A percentile compares a stretch with the other conserved stretches of the same genome.
These are phyloP conservation scores for Neonothopanus nambi DNA, from an alignment of 1,284 basidiomycete genomes.

Conservation along the genomic window DNA sequence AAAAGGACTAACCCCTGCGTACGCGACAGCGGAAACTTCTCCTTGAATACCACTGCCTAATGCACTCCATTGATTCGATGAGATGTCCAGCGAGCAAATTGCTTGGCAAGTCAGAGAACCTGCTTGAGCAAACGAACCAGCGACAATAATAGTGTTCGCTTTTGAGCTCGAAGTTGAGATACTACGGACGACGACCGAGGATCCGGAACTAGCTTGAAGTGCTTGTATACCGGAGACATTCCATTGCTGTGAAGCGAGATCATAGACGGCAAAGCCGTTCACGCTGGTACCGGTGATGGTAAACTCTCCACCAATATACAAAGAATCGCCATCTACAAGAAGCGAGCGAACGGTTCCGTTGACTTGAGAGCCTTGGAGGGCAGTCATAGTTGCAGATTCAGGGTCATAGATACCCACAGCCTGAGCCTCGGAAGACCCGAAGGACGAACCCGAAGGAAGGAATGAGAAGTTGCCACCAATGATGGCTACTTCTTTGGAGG, in stretches of 20 bases:
- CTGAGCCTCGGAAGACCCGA: constrained; percentile 42
- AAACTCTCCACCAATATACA: constrained; percentile 86
- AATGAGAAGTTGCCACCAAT: constrained; percentile 92
- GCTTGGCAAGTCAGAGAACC: constrained; percentile 77
- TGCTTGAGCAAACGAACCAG: constrained; percentile 82
- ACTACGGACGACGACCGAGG: constrained; percentile 70
- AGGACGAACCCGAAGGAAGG: constrained; percentile 39
- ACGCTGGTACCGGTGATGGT: constrained; percentile 53
- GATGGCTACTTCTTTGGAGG: constrained; percentile 67
- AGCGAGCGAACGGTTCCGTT: constrained; percentile 76
- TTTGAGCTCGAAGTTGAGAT: constrained; percentile 68
- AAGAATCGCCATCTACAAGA: constrained; percentile 61
- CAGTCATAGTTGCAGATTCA: constrained; percentile 45
- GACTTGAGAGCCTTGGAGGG: constrained; percentile 60
- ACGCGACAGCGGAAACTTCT: constrained; percentile 77
- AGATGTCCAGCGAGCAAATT: constrained; percentile 79
- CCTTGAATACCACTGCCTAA: constrained; percentile 86
- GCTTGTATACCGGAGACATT: constrained; percentile 54
- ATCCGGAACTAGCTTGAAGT: constrained; percentile 54
- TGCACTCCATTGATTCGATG: constrained; percentile 73
- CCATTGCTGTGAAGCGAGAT: constrained; percentile 67
- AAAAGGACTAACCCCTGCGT: constrained; percentile 67
- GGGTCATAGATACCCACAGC: constrained; percentile 80
- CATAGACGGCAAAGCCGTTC: constrained; percentile 76
- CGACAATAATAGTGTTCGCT: constrained; percentile 73